Conservation (phyloP, 106 monocot genomes). For the Triglochin maritima region DNA sequence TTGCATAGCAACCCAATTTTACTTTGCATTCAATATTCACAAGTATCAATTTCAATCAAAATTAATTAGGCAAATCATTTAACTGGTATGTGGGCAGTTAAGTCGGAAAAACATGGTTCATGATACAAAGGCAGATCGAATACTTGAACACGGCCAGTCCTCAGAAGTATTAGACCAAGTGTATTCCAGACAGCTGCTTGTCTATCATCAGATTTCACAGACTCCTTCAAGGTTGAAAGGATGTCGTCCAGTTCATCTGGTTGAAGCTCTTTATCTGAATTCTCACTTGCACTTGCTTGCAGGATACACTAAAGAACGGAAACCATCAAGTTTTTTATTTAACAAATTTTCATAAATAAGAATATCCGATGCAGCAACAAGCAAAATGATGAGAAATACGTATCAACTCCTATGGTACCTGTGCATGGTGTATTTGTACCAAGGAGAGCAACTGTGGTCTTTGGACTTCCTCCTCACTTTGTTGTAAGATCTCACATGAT, state of each 20-base stretch:
- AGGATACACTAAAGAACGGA: slow-evolving; percentile 57
- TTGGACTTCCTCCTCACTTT: slow-evolving; percentile 70
- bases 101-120: too few relatives aligned
- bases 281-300: slow-evolving; percentile 46
- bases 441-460: slow-evolving; percentile 87
- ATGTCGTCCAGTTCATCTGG: slow-evolving; percentile 64
- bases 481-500: slow-evolving; percentile 70
- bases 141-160: slow-evolving; percentile 69
- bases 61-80: too few relatives aligned
- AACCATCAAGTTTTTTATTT: not conserved
- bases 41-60: too few relatives aligned
- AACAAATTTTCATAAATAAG: too few relatives aligned
- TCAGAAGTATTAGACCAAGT: slow-evolving; percentile 85
- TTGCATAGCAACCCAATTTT: too few relatives aligned
- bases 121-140: not conserved
- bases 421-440: slow-evolving; percentile 86
- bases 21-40: too few relatives aligned
- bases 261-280: slow-evolving; percentile 73
- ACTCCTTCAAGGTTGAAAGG: slow-evolving; percentile 51
- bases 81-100: too few relatives aligned
- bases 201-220: slow-evolving; percentile 62
- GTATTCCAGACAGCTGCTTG: slow-evolving; percentile 92
- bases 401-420: slow-evolving; percentile 25
- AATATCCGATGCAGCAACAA: too few relatives aligned
- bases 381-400: not conserved